Evolutionary conservation across 2,329 filamentous ascomycete genomes (phyloP).

Genomic region (Clarireedia homoeocarpa): DNA sequence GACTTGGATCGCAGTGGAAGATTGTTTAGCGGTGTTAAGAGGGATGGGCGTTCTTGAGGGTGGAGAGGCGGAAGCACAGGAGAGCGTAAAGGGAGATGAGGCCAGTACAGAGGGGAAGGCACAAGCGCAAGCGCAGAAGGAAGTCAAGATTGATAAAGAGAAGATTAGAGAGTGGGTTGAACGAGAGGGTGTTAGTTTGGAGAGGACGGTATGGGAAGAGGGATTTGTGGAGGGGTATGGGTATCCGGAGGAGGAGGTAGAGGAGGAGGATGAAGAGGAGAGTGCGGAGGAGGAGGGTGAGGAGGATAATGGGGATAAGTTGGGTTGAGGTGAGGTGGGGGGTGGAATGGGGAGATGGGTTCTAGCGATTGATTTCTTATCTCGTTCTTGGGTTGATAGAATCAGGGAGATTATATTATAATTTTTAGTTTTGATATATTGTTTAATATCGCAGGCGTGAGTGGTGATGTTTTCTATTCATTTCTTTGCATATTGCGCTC

Average conservation of each 20-base stretch:
- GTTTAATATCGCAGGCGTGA: too few relatives aligned
- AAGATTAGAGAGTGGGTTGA: conserved; percentile 59
- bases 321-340: neutral
- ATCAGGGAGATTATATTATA: too few relatives aligned
- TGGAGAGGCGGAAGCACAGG: conserved; percentile 35
- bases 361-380: too few relatives aligned
- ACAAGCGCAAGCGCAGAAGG: conserved; percentile 35
- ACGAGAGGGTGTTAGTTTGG: conserved; percentile 61
- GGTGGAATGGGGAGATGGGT: too few relatives aligned
- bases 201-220: conserved; percentile 60
- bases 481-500: too few relatives aligned
- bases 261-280: conserved; percentile 19
- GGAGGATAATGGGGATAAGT: neutral
- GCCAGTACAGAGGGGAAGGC: conserved; percentile 25
- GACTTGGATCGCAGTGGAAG: conserved; percentile 80
- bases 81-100: conserved; percentile 27
- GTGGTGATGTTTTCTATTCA: too few relatives aligned
- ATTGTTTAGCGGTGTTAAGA: conserved; percentile 69
- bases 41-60: conserved; percentile 69
- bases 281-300: neutral
- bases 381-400: too few relatives aligned
- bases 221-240: conserved; percentile 68
- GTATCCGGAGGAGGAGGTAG: conserved; percentile 28
- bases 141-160: conserved; percentile 42
- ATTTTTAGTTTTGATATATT: too few relatives aligned